Evolutionary conservation across 441 rosid species (phyloP).

Genomic region (Arabidopsis lyrata): DNA sequence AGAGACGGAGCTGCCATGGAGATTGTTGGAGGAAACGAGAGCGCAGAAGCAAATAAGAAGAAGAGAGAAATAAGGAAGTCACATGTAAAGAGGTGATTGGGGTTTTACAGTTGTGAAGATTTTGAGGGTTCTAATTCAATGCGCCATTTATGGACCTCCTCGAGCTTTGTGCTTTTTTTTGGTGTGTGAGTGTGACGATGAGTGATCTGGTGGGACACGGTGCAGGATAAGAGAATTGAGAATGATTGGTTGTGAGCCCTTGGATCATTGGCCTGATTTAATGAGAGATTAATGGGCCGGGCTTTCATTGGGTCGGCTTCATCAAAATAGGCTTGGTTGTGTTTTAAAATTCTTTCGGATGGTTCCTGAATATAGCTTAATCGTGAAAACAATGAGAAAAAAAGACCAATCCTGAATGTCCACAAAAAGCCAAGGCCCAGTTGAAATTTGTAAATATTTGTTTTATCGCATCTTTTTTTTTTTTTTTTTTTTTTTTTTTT

Average conservation of each 20-base stretch:
- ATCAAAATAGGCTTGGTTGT: too few relatives aligned
- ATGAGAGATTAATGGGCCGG: constrained; percentile 25
- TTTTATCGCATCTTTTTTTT: too few relatives aligned
- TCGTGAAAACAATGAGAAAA: neutral
- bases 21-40: constrained; percentile 10
- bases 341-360: too few relatives aligned
- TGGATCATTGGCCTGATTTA: constrained; percentile 14
- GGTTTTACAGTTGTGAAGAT: constrained; percentile 52
- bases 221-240: constrained; percentile 28
- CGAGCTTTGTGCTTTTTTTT: constrained; percentile 34
- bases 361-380: neutral
- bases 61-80: constrained; percentile 10
- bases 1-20: constrained; percentile 52
- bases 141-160: constrained; percentile 55
- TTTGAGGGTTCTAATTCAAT: constrained; percentile 42
- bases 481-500: too few relatives aligned
- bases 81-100: constrained; percentile 44
- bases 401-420: neutral
- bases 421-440: neutral
- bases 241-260: constrained; percentile 29
- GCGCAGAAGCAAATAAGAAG: neutral
- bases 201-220: constrained; percentile 32
- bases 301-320: neutral
- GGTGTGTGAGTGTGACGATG: constrained; percentile 23
- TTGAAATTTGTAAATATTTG: too few relatives aligned